Percentiles rank a stretch among this genome's conserved stretches.
Conservation (phyloP, 768 basidiomycete genomes). For the Cystobasidium tubakii region DNA sequence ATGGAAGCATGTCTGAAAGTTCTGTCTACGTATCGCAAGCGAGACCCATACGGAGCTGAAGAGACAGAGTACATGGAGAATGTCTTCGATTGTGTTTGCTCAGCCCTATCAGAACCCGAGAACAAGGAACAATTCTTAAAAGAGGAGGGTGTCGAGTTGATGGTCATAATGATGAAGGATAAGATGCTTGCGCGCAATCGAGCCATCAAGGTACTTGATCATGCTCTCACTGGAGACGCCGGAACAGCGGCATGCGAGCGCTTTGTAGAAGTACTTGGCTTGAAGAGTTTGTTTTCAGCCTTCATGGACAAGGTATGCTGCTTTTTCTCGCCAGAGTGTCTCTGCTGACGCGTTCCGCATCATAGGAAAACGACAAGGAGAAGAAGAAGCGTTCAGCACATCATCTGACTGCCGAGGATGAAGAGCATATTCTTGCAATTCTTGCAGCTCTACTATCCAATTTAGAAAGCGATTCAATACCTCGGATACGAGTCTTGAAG, state of each 20-base stretch:
- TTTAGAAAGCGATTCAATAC: constrained; percentile 73
- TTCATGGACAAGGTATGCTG: constrained; percentile 84
- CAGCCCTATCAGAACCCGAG: constrained; percentile 67
- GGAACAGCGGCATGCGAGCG: constrained; percentile 67
- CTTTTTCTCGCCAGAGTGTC: not conserved
- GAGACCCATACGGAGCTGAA: constrained; percentile 71
- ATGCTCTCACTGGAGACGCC: constrained; percentile 67
- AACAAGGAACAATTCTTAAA: constrained; percentile 77
- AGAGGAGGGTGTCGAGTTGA: constrained; percentile 88
- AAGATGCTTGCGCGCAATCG: constrained; percentile 73
- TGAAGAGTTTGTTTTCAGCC: constrained; percentile 81
- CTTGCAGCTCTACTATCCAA: constrained; percentile 80
- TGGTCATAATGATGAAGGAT: constrained; percentile 96
- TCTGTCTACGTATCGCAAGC: constrained; percentile 73
- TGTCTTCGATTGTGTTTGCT: constrained; percentile 82
- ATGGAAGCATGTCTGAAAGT: constrained; percentile 58
- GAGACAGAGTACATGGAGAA: constrained; percentile 99
- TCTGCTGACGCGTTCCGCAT: not conserved
- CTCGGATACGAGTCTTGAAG: constrained; percentile 71
- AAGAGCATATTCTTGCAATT: constrained; percentile 78
- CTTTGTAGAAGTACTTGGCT: constrained; percentile 78
- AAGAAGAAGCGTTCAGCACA: constrained; percentile 50
- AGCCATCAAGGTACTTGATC: constrained; percentile 83
- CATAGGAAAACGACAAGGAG: constrained; percentile 58
- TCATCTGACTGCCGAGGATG: constrained; percentile 59